These are phyloP conservation scores for Flammula alnicola DNA, from an alignment of 1,284 basidiomycete species.

Conservation along the genomic window DNA sequence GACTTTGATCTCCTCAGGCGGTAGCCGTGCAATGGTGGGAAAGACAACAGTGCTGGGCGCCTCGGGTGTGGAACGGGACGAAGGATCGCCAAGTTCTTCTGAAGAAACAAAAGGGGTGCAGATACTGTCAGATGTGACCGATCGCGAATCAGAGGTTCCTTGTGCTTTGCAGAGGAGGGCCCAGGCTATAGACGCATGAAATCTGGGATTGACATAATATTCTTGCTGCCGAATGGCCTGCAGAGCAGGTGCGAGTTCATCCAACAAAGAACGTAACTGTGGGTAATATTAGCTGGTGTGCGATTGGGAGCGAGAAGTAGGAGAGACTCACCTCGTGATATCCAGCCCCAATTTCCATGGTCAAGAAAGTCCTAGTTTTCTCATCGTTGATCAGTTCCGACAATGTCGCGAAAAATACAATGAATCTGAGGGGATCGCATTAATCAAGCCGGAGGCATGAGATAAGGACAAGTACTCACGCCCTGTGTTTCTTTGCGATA, in stretches of 20 bases:
- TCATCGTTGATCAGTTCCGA: constrained; percentile 80
- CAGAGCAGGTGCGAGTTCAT: constrained; percentile 58
- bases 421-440: constrained; percentile 56
- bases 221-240: constrained; percentile 64
- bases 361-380: constrained; percentile 73
- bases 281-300: constrained; percentile 9
- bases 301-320: constrained; percentile 4
- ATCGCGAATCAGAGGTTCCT: constrained; percentile 5
- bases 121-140: constrained; percentile 18
- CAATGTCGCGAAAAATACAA: constrained; percentile 71
- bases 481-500: constrained; percentile 46
- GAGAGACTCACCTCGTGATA: constrained; percentile 60
- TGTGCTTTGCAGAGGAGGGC: constrained; percentile 51
- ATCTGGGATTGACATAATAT: constrained; percentile 75
- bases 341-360: constrained; percentile 78
- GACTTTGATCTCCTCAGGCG: constrained; percentile 46
- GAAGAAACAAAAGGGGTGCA: constrained; percentile 15
- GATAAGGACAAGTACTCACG: constrained; percentile 47
- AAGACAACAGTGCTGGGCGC: constrained; percentile 32
- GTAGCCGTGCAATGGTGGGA: constrained; percentile 55
- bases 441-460: constrained; percentile 6
- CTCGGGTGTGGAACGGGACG: constrained; percentile 6
- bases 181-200: constrained; percentile 86
- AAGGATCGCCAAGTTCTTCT: constrained; percentile 10
- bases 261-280: constrained; percentile 59